Conservation (phyloP, 2,329 filamentous ascomycete genomes). For the Ceratocystiopsis minuta region DNA sequence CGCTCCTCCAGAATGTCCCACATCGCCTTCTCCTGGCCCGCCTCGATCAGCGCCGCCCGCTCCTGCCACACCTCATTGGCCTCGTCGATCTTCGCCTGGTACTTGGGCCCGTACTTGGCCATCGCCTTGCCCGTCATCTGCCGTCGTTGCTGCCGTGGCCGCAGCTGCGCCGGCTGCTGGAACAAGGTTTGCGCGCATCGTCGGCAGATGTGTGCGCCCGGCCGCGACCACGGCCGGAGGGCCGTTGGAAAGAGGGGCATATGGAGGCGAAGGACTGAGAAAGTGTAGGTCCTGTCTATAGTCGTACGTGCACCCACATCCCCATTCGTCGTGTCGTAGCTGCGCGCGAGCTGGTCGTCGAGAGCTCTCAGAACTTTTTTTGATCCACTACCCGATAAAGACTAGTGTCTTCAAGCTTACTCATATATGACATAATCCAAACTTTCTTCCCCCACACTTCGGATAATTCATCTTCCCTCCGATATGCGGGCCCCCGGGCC, state of each 20-base stretch:
- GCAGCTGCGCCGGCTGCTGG: neutral
- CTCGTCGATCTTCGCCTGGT: constrained; percentile 23
- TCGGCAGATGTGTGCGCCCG: constrained; percentile 4
- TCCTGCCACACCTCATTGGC: constrained; percentile 29
- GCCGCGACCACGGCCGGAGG: constrained; percentile 3
- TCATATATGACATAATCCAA: too few relatives aligned
- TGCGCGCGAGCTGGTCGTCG: too few relatives aligned
- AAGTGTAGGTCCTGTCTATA: too few relatives aligned
- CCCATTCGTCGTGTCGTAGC: neutral
- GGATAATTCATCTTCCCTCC: neutral
- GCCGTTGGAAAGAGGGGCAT: too few relatives aligned
- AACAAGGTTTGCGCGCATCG: constrained; percentile 3
- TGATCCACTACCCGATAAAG: too few relatives aligned
- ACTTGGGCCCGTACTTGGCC: constrained; percentile 15
- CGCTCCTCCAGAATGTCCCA: constrained; percentile 52
- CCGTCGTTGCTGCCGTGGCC: constrained; percentile 1
- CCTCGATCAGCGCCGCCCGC: constrained; percentile 27
- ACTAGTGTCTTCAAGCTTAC: too few relatives aligned
- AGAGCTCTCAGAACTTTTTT: too few relatives aligned
- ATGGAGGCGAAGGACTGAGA: too few relatives aligned
- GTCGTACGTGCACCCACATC: neutral
- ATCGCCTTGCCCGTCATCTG: constrained; percentile 6
- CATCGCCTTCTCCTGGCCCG: constrained; percentile 32
- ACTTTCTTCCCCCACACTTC: neutral
- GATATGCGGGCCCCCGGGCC: constrained; percentile 2